Evolutionary conservation across 1,284 basidiomycete species (phyloP).

Genomic region (Coniophora puteana): DNA sequence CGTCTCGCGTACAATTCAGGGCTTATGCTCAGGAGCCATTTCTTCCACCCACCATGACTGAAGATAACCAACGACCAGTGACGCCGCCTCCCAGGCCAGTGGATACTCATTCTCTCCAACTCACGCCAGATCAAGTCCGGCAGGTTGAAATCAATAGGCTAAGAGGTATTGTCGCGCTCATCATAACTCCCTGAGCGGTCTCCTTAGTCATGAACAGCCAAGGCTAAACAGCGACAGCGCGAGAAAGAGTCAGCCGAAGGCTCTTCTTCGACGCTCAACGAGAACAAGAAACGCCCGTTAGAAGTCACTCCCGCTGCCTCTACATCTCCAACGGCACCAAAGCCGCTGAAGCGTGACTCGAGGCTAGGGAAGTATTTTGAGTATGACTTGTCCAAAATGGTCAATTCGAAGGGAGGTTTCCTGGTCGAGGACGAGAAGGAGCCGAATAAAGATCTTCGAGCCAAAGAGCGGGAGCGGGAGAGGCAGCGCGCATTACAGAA

Average conservation of each 20-base stretch:
- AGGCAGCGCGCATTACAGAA: slow-evolving; percentile 64
- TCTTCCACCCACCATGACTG: not conserved
- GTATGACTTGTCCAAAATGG: slow-evolving; percentile 96
- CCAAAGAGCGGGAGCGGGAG: slow-evolving; percentile 77
- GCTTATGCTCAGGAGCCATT: too few relatives aligned
- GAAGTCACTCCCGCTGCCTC: slow-evolving; percentile 47
- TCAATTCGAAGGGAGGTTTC: slow-evolving; percentile 93
- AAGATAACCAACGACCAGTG: too few relatives aligned
- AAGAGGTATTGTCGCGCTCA: slow-evolving; percentile 36
- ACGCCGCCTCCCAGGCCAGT: too few relatives aligned
- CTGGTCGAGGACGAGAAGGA: slow-evolving; percentile 82
- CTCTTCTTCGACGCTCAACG: slow-evolving; percentile 46
- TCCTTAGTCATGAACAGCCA: slow-evolving; percentile 34
- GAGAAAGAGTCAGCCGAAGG: slow-evolving; percentile 48
- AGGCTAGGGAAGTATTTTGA: slow-evolving; percentile 87
- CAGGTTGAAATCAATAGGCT: slow-evolving; percentile 43
- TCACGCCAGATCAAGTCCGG: slow-evolving; percentile 33
- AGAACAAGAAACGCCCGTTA: slow-evolving; percentile 57
- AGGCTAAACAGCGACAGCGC: slow-evolving; percentile 53
- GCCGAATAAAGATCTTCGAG: slow-evolving; percentile 57
- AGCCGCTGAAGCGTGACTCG: slow-evolving; percentile 63
- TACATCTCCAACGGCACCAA: slow-evolving; percentile 54
- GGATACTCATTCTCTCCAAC: too few relatives aligned
- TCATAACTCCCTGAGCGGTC: slow-evolving; percentile 12
- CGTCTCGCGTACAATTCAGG: too few relatives aligned